Evolutionary conservation across 305 asterid genomes (phyloP), one percentile per base, ranked within the genome.

Genomic region (Fraxinus sp.): DNA sequence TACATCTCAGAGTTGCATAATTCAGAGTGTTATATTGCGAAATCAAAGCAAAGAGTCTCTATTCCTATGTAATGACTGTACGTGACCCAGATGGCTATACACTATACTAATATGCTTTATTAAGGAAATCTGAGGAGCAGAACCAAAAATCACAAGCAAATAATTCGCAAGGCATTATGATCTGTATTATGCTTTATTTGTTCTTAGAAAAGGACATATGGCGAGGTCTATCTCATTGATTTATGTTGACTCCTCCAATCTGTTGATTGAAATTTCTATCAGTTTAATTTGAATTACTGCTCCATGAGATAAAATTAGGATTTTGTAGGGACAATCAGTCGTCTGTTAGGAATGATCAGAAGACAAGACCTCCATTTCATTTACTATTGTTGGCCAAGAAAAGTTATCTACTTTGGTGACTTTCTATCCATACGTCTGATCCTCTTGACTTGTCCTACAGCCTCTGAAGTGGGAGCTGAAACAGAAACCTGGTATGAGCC

Each of bases 391-490:
- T 10, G 33, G 72, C 72, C 72, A 20, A 24, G 72, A 62, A 7
- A 62, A 62, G 8, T 62, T 1, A 62, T 24, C 72, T 22, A 20
- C 32, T 62, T 24, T 22, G 72, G 72, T 14, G 16, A 20, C 70
- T 59, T 59, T 9, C 49, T 78, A 20, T 14, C 55, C 24, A 26
- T 71, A 46, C 7, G 59, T 39, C 57, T 14, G 39, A 59, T 6
- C 30, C 0, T 71, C 52, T 24, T 57, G 22, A 28, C 79, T 59
- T 83, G 28, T 80, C 41, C 22, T 85, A 86, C 91, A 96, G 99
- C 99, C 98, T 83, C 77, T 96, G 87, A 96, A 94, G 85, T 96
- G 99, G 99, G 99, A 96, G 90, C 90, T 96, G 87, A 94, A 94
- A 82, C 99, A 96, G 88, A 87, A 87, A 86, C 99, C 99, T 0